These are phyloP conservation scores for Pseudophaeomoniella oleicola DNA, from an alignment of 2,329 filamentous ascomycete species.

Conservation along the genomic window DNA sequence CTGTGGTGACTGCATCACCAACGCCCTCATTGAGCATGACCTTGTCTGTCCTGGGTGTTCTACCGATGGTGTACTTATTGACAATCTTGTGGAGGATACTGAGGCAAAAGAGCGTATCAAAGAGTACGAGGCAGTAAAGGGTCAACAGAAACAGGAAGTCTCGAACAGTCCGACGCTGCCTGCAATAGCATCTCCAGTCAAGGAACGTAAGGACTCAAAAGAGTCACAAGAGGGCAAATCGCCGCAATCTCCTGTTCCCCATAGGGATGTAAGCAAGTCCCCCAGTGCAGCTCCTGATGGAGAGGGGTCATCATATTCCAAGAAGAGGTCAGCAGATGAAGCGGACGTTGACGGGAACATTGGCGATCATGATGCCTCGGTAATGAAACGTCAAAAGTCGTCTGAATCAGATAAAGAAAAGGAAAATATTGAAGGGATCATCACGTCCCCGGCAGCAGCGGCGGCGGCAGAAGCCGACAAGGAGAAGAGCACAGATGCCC, in stretches of 20 bases:
- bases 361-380: constrained; percentile 12
- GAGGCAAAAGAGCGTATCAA: constrained; percentile 67
- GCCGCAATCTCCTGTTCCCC: constrained; percentile 8
- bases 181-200: constrained; percentile 13
- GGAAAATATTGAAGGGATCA: background rate
- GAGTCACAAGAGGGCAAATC: constrained; percentile 5
- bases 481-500: background rate
- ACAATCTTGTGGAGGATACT: constrained; percentile 74
- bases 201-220: constrained; percentile 7
- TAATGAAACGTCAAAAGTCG: constrained; percentile 29
- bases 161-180: constrained; percentile 10
- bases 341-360: constrained; percentile 40
- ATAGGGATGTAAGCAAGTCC: constrained; percentile 3
- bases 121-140: constrained; percentile 48
- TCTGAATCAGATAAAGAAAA: constrained; percentile 17
- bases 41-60: constrained; percentile 88
- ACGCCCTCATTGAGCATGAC: constrained; percentile 96
- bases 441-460: background rate
- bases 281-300: constrained; percentile 9
- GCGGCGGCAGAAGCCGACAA: background rate
- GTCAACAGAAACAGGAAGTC: constrained; percentile 25
- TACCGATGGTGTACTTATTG: constrained; percentile 80
- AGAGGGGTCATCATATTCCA: constrained; percentile 29
- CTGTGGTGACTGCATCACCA: constrained; percentile 99
- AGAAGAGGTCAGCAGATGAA: constrained; percentile 70